phyloP scores from a whole-genome alignment of 108 stramenopile species.

The Fragilaria crotonensis region DNA sequence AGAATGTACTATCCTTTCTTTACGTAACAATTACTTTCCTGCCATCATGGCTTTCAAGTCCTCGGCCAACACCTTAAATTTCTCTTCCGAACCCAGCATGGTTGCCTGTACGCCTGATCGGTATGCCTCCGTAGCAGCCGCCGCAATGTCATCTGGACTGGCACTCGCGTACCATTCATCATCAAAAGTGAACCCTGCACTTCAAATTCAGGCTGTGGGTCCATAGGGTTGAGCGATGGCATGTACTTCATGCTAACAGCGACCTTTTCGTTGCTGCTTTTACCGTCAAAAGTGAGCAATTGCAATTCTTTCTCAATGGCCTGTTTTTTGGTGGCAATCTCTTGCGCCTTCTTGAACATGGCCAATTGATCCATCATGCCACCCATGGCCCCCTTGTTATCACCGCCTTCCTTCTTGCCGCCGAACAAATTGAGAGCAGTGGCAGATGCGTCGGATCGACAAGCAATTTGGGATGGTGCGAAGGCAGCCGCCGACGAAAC shows the following conservation, averaged over 20 bases:
- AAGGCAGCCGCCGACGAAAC: constrained; percentile 34
- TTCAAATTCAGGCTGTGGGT: constrained; percentile 79
- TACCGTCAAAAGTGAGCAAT: constrained; percentile 39
- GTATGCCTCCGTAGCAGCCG: constrained; percentile 53
- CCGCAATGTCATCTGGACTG: constrained; percentile 52
- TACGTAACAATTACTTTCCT: not conserved
- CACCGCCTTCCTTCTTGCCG: constrained; percentile 35
- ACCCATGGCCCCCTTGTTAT: constrained; percentile 29
- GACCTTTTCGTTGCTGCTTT: constrained; percentile 59
- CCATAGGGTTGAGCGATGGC: constrained; percentile 69
- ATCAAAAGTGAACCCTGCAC: constrained; percentile 59
- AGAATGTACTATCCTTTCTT: too few relatives aligned
- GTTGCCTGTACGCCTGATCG: constrained; percentile 51
- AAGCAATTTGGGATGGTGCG: constrained; percentile 10
- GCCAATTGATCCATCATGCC: constrained; percentile 88
- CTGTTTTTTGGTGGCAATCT: constrained; percentile 70
- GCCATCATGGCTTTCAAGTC: constrained; percentile 25
- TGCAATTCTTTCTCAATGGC: constrained; percentile 65
- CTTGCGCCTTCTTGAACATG: constrained; percentile 88
- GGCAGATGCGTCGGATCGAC: constrained; percentile 3
- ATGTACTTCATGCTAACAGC: constrained; percentile 59
- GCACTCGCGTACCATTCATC: constrained; percentile 59
- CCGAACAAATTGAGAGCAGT: constrained; percentile 58
- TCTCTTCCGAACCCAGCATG: constrained; percentile 50
- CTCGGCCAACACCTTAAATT: constrained; percentile 55